phyloP scores from a whole-genome alignment of 768 basidiomycete species.

The Suillus subaureus region DNA sequence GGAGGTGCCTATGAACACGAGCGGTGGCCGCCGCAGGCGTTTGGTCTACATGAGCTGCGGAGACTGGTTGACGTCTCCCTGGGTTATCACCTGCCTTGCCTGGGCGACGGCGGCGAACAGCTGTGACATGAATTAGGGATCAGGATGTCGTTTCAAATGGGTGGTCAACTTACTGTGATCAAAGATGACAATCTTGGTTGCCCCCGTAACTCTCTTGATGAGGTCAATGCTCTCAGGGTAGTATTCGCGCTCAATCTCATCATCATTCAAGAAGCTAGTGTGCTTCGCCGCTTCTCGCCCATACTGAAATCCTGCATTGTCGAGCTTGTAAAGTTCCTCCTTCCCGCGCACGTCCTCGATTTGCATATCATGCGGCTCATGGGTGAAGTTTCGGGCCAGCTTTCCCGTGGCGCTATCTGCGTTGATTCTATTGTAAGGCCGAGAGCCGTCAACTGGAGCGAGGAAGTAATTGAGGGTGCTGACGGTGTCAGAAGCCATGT shows the following conservation, averaged over 20 bases:
- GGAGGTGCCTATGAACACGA: conserved; percentile 47
- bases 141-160: not conserved
- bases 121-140: conserved; percentile 24
- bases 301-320: conserved; percentile 40
- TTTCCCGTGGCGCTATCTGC: too few relatives aligned
- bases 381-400: too few relatives aligned
- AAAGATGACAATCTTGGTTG: conserved; percentile 40
- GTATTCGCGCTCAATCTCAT: conserved; percentile 40
- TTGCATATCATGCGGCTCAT: conserved; percentile 15
- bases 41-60: conserved; percentile 49
- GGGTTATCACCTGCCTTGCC: conserved; percentile 38
- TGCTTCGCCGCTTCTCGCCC: conserved; percentile 27
- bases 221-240: conserved; percentile 43
- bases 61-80: conserved; percentile 45
- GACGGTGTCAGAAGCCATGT: conserved; percentile 16
- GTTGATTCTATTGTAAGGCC: too few relatives aligned
- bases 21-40: conserved; percentile 42
- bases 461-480: conserved; percentile 22
- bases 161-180: conserved; percentile 38
- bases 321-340: conserved; percentile 34
- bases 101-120: conserved; percentile 44
- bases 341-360: conserved; percentile 39
- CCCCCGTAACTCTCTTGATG: conserved; percentile 41
- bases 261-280: conserved; percentile 35
- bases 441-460: conserved; percentile 23